Percentiles rank a stretch among this genome's conserved stretches.
Conservation (phyloP, 2,329 filamentous ascomycete species). For the Sphaerulina vaccinii region DNA sequence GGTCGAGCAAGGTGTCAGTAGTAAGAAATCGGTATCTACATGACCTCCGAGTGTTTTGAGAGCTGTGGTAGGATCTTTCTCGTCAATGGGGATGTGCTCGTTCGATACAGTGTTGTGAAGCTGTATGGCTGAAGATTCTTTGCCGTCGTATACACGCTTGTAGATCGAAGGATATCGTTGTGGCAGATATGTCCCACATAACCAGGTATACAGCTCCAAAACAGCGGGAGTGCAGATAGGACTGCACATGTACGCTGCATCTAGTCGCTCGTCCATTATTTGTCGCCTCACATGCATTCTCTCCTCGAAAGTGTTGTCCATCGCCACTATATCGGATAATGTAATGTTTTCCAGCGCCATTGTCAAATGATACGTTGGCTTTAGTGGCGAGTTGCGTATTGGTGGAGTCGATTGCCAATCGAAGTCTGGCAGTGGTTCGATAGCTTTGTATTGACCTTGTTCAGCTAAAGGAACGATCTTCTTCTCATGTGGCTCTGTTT, state of each 20-base stretch:
- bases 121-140: constrained; percentile 23
- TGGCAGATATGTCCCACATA: constrained; percentile 57
- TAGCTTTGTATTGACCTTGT: constrained; percentile 40
- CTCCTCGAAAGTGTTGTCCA: constrained; percentile 59
- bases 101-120: constrained; percentile 50
- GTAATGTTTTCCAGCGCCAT: constrained; percentile 59
- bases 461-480: not conserved
- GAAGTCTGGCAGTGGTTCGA: constrained; percentile 51
- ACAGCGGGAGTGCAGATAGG: constrained; percentile 49
- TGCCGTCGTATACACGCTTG: constrained; percentile 18
- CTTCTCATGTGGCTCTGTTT: too few relatives aligned
- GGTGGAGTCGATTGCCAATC: constrained; percentile 53
- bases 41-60: constrained; percentile 52
- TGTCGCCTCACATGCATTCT: constrained; percentile 52
- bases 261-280: constrained; percentile 46
- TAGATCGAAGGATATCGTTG: constrained; percentile 54
- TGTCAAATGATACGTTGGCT: constrained; percentile 61
- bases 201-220: constrained; percentile 57
- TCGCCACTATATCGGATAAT: constrained; percentile 55
- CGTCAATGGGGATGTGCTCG: constrained; percentile 42
- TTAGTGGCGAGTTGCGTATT: constrained; percentile 57
- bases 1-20: constrained; percentile 51
- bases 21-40: constrained; percentile 60
- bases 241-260: constrained; percentile 43
- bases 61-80: constrained; percentile 40